Conservation (phyloP, 805 yeast species). For the Starmerella apis region DNA sequence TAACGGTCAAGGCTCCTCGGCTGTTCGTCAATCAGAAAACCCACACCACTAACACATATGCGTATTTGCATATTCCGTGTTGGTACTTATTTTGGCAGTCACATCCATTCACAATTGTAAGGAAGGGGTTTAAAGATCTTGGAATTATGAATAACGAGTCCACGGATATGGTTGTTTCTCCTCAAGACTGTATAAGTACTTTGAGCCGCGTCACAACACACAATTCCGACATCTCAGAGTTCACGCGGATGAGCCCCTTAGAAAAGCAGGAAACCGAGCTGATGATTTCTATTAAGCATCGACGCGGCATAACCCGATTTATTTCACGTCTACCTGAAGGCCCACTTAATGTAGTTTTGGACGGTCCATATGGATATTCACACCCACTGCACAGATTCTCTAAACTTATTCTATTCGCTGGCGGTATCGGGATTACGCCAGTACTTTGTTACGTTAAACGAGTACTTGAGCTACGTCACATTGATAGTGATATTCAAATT, state of each 20-base stretch:
- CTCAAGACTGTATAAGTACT: neutral
- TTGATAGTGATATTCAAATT: constrained; percentile 1
- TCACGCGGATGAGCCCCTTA: constrained; percentile 20
- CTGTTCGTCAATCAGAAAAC: constrained; percentile 32
- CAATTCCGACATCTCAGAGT: neutral
- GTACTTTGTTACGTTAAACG: constrained; percentile 26
- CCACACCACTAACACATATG: constrained; percentile 41
- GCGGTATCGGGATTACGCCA: constrained; percentile 55
- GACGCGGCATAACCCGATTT: constrained; percentile 18
- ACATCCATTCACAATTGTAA: constrained; percentile 54
- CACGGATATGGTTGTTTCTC: neutral
- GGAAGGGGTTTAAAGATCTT: neutral
- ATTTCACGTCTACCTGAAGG: constrained; percentile 14
- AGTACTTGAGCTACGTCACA: neutral
- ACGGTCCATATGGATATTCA: constrained; percentile 47
- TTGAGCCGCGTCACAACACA: neutral
- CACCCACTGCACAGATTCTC: constrained; percentile 31
- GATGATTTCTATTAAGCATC: constrained; percentile 18
- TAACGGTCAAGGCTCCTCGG: constrained; percentile 34
- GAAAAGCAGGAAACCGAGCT: constrained; percentile 2
- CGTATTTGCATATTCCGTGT: constrained; percentile 45
- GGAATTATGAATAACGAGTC: neutral
- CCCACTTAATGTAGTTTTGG: constrained; percentile 38
- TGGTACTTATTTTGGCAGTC: constrained; percentile 50
- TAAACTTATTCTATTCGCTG: constrained; percentile 39